Evolutionary conservation across 2,329 filamentous ascomycete species (phyloP).

Genomic region (Mariannaea sp.): DNA sequence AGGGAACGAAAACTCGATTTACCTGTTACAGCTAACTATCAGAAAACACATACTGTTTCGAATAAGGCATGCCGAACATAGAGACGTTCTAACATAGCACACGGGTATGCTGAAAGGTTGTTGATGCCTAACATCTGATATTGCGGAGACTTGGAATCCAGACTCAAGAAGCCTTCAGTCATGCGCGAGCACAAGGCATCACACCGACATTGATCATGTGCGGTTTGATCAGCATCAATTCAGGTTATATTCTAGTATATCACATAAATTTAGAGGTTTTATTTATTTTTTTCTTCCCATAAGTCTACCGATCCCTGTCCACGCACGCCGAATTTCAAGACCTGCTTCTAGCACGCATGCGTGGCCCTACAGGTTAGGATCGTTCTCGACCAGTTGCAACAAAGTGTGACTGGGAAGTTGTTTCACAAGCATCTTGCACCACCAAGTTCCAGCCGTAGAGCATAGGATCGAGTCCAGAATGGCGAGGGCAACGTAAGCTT

Average conservation of each 20-base stretch:
- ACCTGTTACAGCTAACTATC: background rate
- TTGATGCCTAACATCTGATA: slow-evolving; percentile 6
- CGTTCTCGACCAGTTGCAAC: slow-evolving; percentile 24
- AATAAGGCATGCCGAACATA: slow-evolving; percentile 8
- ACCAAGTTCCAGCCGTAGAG: slow-evolving; percentile 3
- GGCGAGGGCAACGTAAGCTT: slow-evolving; percentile 8
- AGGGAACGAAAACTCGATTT: slow-evolving; percentile 3
- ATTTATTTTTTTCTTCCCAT: too few species aligned
- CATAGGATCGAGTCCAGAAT: slow-evolving; percentile 1
- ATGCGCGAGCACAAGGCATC: too few species aligned
- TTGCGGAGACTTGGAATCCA: slow-evolving; percentile 1
- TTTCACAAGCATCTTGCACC: slow-evolving; percentile 21
- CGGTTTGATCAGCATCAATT: too few species aligned
- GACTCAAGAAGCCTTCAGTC: background rate
- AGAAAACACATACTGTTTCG: slow-evolving; percentile 11
- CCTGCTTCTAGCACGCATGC: slow-evolving; percentile 7
- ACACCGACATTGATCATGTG: too few species aligned
- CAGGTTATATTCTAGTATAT: too few species aligned
- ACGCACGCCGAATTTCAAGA: background rate
- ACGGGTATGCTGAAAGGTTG: background rate
- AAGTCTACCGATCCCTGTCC: background rate
- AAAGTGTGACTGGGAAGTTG: slow-evolving; percentile 26
- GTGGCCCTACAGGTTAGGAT: slow-evolving; percentile 2
- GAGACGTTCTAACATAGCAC: slow-evolving; percentile 3
- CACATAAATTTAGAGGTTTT: too few species aligned